Evolutionary conservation across 139 green algal genomes (phyloP).

Genomic region (Ulvella scutata): DNA sequence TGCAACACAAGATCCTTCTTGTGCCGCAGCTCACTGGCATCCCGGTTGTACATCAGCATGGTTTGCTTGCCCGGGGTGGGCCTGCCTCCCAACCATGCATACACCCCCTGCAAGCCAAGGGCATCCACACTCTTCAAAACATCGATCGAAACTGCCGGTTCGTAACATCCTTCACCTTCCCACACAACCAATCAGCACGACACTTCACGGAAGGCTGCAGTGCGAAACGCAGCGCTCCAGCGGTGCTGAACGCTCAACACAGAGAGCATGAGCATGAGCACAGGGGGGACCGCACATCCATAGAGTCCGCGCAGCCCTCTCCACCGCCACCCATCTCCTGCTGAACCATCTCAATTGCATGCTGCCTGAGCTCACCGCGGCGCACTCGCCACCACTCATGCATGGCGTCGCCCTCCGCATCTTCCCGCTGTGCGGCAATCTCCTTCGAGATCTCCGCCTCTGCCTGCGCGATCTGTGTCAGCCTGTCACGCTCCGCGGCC

Average conservation of each 20-base stretch:
- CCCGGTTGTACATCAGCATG: conserved; percentile 35
- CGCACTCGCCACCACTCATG: background rate
- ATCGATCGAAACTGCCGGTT: too few species aligned
- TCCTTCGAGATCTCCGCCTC: conserved; percentile 27
- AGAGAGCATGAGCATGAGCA: background rate
- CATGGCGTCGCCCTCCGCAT: conserved; percentile 6
- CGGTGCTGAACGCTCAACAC: background rate
- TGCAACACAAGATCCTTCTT: conserved; percentile 29
- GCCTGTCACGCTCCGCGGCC: conserved; percentile 24
- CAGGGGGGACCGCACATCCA: background rate
- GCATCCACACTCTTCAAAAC: too few species aligned
- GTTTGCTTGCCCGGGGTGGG: conserved; percentile 10
- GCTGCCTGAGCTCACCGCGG: background rate
- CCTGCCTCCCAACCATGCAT: conserved; percentile 1
- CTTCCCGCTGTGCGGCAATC: conserved; percentile 31
- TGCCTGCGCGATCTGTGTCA: conserved; percentile 26
- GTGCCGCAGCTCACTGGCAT: conserved; percentile 12
- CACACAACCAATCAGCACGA: background rate
- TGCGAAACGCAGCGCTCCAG: background rate
- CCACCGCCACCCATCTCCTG: background rate
- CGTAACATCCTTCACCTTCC: too few species aligned
- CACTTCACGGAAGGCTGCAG: background rate
- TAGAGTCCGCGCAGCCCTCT: background rate
- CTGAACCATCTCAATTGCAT: background rate
- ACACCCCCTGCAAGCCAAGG: background rate